Conservation (phyloP, 2,329 filamentous ascomycete species). For the Monilinia vaccinii-corymbosi region DNA sequence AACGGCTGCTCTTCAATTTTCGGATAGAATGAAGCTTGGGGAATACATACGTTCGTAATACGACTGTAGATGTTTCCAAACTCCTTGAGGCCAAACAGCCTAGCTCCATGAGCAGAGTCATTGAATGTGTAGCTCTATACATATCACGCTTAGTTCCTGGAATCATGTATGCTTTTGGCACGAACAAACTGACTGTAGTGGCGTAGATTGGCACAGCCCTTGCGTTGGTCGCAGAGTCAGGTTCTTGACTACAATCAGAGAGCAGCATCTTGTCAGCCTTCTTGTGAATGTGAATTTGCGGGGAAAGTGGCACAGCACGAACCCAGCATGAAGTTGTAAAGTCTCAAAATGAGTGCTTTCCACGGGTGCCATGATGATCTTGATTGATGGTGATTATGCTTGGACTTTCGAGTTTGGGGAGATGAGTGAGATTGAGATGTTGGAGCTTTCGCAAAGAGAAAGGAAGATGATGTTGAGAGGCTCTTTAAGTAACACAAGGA, state of each 20-base stretch:
- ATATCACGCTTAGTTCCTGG: slow-evolving; percentile 12
- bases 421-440: too few species aligned
- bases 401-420: not conserved
- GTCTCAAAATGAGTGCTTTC: slow-evolving; percentile 65
- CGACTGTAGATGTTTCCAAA: slow-evolving; percentile 94
- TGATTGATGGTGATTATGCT: not conserved
- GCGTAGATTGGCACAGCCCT: slow-evolving; percentile 95
- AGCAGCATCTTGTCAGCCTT: slow-evolving; percentile 11
- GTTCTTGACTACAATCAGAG: slow-evolving; percentile 55
- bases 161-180: not conserved
- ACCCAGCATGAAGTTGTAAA: slow-evolving; percentile 79
- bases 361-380: slow-evolving; percentile 8
- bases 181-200: slow-evolving; percentile 49
- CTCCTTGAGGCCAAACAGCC: slow-evolving; percentile 94
- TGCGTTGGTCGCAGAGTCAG: slow-evolving; percentile 74
- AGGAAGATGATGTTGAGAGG: not conserved
- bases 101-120: slow-evolving; percentile 89
- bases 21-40: not conserved
- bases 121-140: slow-evolving; percentile 80
- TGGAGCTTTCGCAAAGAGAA: too few species aligned
- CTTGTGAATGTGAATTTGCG: slow-evolving; percentile 12
- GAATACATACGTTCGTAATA: slow-evolving; percentile 69
- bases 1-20: not conserved
- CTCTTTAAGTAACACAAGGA: not conserved
- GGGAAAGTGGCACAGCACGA: slow-evolving; percentile 27